These are phyloP conservation scores for Colletotrichum falcatum DNA, from an alignment of 2,329 filamentous ascomycete species.

Conservation along the genomic window DNA sequence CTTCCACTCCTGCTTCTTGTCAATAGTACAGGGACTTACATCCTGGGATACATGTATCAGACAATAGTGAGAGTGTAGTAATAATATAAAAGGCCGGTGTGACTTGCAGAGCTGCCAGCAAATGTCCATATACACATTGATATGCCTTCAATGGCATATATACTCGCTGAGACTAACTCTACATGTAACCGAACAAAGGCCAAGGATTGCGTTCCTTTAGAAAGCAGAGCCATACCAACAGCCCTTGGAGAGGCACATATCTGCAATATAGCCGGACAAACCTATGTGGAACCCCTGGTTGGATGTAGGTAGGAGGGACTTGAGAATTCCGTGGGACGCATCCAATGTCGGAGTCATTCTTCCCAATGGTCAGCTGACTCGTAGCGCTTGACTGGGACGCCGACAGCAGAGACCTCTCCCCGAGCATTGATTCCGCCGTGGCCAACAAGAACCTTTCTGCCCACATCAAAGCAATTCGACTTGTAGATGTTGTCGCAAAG, in stretches of 20 bases:
- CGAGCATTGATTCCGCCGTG: conserved; percentile 9
- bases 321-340: too few species aligned
- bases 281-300: too few species aligned
- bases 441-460: conserved; percentile 6
- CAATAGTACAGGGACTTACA: too few species aligned
- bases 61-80: too few species aligned
- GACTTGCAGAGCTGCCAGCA: too few species aligned
- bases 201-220: background rate
- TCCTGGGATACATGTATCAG: too few species aligned
- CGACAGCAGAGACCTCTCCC: background rate
- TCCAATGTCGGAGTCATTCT: background rate
- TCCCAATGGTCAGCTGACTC: conserved; percentile 7
- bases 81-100: too few species aligned
- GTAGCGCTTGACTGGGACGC: conserved; percentile 3
- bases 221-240: background rate
- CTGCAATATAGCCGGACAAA: background rate
- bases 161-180: too few species aligned
- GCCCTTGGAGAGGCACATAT: background rate
- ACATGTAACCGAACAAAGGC: background rate
- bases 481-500: conserved; percentile 42
- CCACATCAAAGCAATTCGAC: conserved; percentile 17
- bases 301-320: background rate
- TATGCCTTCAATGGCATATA: too few species aligned
- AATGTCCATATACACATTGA: too few species aligned
- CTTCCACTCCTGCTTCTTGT: too few species aligned